Evolutionary conservation across 2,329 filamentous ascomycete genomes (phyloP), one percentile per base, ranked within the genome.

Genomic region (Sordariomycetes sp.): DNA sequence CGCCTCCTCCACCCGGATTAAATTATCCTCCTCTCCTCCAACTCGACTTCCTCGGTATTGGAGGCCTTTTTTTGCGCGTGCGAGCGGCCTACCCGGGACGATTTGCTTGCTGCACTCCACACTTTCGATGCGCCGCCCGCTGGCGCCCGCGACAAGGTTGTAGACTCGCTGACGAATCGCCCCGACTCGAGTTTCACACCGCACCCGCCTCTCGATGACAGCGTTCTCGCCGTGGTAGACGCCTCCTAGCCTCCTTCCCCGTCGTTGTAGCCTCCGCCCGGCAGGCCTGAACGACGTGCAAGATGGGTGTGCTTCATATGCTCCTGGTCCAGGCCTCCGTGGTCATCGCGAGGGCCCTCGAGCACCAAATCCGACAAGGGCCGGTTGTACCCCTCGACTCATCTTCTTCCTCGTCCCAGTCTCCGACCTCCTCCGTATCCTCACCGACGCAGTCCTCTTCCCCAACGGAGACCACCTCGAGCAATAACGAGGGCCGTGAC

Each of bases 271-370:
- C 40, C 40, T n/a, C 40, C 40, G 18, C 53, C 34, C 22, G 34
- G 24, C 40, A 34, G 25, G 28, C 20, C 18, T 28, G 46, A 34
- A 34, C 18, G 18, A 34, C 54, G n/a, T 25, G 43, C 32, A 53
- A 40, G 57, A 76, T 76, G 73, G 67, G 68, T 48, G 65, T 68
- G 60, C 55, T 75, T 59, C 66, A 74, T 55, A 66, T 72, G 58
- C 65, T 70, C 52, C 60, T 75, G 58, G 67, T 68, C 60, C 68
- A 71, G 58, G 70, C 70, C 58, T 70, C 67, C 46, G 63, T 71
- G 54, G 62, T 74, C 28, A 68, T 74, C 58, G 72, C 68, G 55
- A 68, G 72, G 57, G 68, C 67, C 53, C 67, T 70, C 53, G 65
- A 40, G 54, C 48, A 59, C 32, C 57, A 59, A 18, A 52, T 53